Percentiles rank a stretch among this genome's conserved stretches.
Conservation (phyloP, 73 alveolate genomes). For the Stentor roeselii region DNA sequence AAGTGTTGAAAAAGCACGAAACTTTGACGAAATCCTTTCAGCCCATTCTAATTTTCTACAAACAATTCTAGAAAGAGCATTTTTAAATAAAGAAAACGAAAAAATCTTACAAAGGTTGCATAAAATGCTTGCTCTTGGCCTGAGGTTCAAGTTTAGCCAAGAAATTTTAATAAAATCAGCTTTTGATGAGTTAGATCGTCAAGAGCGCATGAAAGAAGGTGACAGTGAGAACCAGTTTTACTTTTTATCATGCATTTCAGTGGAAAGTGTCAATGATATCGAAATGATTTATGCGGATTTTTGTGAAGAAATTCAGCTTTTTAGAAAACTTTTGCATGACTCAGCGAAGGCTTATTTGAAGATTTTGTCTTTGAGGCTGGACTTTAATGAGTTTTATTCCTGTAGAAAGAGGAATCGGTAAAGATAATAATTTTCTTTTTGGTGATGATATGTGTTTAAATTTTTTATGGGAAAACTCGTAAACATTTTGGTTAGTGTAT, state of each 20-base stretch:
- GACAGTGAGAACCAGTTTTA: conserved; percentile 23
- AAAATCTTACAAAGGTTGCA: conserved; percentile 59
- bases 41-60: conserved; percentile 72
- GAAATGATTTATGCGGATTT: conserved; percentile 28
- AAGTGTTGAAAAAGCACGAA: conserved; percentile 73
- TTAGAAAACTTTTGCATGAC: conserved; percentile 12
- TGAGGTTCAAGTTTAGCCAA: conserved; percentile 69
- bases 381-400: conserved; percentile 85
- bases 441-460: too few species aligned
- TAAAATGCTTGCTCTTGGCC: conserved; percentile 72
- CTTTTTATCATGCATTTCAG: neutral
- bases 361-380: conserved; percentile 77
- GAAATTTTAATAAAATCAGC: conserved; percentile 71
- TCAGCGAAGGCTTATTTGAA: conserved; percentile 43
- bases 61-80: conserved; percentile 77
- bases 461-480: too few species aligned
- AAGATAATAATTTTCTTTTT: too few species aligned
- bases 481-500: too few species aligned
- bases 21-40: conserved; percentile 76
- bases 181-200: conserved; percentile 60
- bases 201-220: neutral
- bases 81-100: conserved; percentile 69
- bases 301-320: conserved; percentile 28
- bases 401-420: too few species aligned
- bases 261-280: neutral